Base-by-base conservation (phyloP, 371 early-diverging fungal genomes). In the Synchytrium microbalum region DNA sequence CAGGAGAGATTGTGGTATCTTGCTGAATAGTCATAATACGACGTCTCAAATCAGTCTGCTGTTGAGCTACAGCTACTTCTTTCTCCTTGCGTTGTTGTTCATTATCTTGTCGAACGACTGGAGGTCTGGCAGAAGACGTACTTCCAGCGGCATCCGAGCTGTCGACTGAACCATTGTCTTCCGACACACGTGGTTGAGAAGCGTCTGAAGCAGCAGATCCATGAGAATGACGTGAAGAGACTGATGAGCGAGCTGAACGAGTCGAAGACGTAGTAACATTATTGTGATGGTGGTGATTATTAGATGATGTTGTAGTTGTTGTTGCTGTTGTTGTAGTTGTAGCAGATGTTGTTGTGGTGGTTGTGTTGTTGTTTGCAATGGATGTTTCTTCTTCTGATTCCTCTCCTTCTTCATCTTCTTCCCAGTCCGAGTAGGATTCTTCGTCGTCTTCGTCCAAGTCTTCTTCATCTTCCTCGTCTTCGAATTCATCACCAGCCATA, bases 11-110 rank as follows among this genome's bases (percentile, higher is more conserved):
- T 5, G 60, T 56, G 0, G 60, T 54, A 65, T 86, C 78, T 54
- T 70, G 66, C 63, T 86, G 88, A 63, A 88, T 88, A 3, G 68
- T 69, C 69, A 86, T 73, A 60, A 92, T 92, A 59, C 61, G 69
- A 30, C 68, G 70, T 29, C 79, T 54, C 69, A 78, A n/a, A 32
- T 71, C 69, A 8, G 67, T 33, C 61, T 79, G 79, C 59, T 71
- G 60, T 46, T 60, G 64, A 10, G 31, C 61, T 64, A 66, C 26
- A n/a, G 51, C 53, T 24, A 29, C 32, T n/a, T 65, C 63, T 60
- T 70, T 33, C 10, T 59, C 61, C 61, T 66, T 62, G 28, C 25
- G 33, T 24, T 63, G 33, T 14, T 61, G 30, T 59, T 67, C 66
- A 24, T 26, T 53, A 25, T 60, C 26, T 26, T 29, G 24, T 29